These are phyloP conservation scores for Aspergillus eucalypticola DNA, from an alignment of 2,329 filamentous ascomycete species.

Conservation along the genomic window DNA sequence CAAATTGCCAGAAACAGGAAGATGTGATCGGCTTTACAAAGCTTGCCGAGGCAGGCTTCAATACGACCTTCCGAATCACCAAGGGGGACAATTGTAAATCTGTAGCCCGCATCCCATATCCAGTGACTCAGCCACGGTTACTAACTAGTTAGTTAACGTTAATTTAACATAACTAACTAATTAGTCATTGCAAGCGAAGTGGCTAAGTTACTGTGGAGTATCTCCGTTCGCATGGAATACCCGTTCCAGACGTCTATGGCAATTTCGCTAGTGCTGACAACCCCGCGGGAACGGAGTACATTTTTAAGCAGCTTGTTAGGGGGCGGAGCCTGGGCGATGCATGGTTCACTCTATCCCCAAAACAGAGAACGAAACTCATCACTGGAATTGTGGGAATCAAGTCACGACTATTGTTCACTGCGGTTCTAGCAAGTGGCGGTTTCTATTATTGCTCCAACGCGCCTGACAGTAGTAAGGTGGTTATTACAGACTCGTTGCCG, in stretches of 20 bases:
- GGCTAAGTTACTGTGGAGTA: background rate
- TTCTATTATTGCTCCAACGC: background rate
- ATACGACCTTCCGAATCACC: background rate
- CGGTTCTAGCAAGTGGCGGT: background rate
- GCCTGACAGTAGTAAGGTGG: background rate
- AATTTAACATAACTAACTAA: too few species aligned
- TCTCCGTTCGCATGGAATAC: background rate
- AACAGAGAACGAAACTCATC: background rate
- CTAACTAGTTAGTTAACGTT: background rate
- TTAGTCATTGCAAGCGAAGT: background rate
- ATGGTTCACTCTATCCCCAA: background rate
- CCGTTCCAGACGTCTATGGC: background rate
- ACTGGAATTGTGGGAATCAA: background rate
- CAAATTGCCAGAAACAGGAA: conserved; percentile 11
- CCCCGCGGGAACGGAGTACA: background rate
- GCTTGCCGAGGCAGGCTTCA: conserved; percentile 11
- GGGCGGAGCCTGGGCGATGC: background rate
- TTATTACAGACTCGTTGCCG: background rate
- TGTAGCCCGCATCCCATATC: background rate
- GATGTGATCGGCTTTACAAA: conserved; percentile 4
- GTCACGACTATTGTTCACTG: background rate
- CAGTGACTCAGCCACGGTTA: background rate
- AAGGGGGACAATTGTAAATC: background rate
- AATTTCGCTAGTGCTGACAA: background rate
- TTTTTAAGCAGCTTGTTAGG: background rate